Evolutionary conservation across 225 moss, liverwort and hornwort species (phyloP).

Genomic region (Takakia lepidozioides): DNA sequence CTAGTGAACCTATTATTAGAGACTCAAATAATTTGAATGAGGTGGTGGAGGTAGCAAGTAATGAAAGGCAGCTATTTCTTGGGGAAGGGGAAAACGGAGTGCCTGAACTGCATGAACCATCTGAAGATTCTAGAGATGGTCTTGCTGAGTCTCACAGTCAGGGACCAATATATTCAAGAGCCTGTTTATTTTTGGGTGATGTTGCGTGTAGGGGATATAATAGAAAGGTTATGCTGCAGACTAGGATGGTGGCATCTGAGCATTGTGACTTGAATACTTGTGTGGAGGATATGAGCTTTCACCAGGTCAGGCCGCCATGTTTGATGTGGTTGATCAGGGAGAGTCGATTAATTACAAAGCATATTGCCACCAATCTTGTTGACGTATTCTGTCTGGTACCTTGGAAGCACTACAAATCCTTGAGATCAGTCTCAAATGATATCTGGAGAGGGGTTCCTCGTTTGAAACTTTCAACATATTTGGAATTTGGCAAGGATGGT

Average conservation of each 20-base stretch:
- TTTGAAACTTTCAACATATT: constrained; percentile 26
- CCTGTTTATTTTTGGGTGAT: neutral
- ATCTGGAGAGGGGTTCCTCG: constrained; percentile 33
- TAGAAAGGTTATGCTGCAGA: no score
- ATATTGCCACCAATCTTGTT: constrained; percentile 40
- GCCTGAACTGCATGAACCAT: neutral
- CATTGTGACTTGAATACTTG: no score
- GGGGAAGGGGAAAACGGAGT: constrained; percentile 5
- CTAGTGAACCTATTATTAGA: constrained; percentile 3
- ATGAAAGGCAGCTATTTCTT: constrained; percentile 12
- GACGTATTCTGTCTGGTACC: constrained; percentile 26
- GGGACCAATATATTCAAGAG: neutral
- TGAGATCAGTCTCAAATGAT: constrained; percentile 21
- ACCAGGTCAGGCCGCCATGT: constrained; percentile 8
- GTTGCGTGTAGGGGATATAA: no score
- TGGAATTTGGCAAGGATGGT: constrained; percentile 11
- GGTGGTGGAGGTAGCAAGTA: constrained; percentile 6
- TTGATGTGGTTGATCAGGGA: constrained; percentile 18
- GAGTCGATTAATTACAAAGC: constrained; percentile 30
- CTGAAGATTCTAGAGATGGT: constrained; percentile 4
- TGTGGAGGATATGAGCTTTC: no score
- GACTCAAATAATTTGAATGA: constrained; percentile 12
- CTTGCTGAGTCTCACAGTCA: neutral
- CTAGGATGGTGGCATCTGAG: no score
- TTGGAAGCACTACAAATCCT: constrained; percentile 14